Evolutionary conservation across 2,329 filamentous ascomycete genomes (phyloP).

Genomic region (Neofusicoccum ribis): DNA sequence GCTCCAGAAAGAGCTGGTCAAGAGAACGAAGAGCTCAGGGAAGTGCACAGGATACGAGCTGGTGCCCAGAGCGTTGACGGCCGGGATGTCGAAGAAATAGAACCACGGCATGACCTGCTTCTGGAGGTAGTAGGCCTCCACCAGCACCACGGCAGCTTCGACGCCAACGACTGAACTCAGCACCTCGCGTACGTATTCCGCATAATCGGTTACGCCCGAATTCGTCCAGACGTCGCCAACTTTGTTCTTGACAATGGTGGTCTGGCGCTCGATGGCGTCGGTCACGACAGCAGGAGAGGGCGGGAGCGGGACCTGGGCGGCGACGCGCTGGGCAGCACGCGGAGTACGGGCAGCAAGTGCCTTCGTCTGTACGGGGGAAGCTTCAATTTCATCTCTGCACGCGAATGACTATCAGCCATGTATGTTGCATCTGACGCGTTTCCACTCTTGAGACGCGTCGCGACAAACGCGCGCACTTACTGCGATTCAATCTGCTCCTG

Average conservation of each 20-base stretch:
- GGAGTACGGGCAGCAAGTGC: conserved; percentile 46
- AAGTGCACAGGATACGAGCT: conserved; percentile 64
- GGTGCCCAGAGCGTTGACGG: conserved; percentile 57
- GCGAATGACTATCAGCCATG: neutral
- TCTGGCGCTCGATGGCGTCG: conserved; percentile 71
- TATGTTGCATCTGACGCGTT: conserved; percentile 23
- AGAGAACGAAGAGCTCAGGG: conserved; percentile 77
- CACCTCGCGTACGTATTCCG: conserved; percentile 65
- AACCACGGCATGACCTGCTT: conserved; percentile 69
- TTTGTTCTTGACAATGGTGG: conserved; percentile 65
- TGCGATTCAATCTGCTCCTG: conserved; percentile 33
- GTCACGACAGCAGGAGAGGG: conserved; percentile 79
- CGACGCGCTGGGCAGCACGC: conserved; percentile 36
- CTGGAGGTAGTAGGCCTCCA: conserved; percentile 72
- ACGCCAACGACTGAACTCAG: conserved; percentile 73
- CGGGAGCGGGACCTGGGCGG: conserved; percentile 68
- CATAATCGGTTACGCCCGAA: conserved; percentile 66
- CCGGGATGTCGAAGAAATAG: conserved; percentile 72
- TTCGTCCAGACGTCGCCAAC: conserved; percentile 64
- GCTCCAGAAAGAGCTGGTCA: conserved; percentile 80
- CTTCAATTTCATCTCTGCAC: conserved; percentile 23
- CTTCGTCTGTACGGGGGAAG: conserved; percentile 47
- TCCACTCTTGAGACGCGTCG: neutral
- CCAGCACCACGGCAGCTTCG: conserved; percentile 64
- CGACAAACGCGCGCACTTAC: neutral